Conservation (phyloP, 768 basidiomycete genomes). For the Trametes maxima region DNA sequence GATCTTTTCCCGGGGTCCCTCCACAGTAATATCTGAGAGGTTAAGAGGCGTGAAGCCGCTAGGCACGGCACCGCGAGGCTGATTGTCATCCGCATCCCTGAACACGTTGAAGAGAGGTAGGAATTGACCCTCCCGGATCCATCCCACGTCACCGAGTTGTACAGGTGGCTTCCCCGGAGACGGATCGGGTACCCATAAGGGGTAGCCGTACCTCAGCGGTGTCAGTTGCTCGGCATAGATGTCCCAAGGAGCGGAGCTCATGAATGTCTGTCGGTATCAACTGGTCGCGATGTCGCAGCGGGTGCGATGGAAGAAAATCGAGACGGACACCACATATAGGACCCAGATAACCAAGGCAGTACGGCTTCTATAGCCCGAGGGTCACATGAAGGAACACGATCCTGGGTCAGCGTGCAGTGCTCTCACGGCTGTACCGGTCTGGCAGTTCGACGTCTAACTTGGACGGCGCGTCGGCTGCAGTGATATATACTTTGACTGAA, state of each 20-base stretch:
- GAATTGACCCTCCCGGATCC: conserved; percentile 17
- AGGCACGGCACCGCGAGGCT: not conserved
- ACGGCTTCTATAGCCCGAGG: no score
- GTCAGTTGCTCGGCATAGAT: conserved; percentile 17
- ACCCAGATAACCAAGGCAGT: no score
- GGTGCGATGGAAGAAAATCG: no score
- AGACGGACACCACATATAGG: no score
- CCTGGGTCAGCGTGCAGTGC: no score
- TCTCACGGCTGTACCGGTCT: no score
- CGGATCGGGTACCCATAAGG: conserved; percentile 24
- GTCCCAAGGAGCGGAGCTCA: conserved; percentile 2
- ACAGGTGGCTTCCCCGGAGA: conserved; percentile 1
- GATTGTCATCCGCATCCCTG: not conserved
- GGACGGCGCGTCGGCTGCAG: no score
- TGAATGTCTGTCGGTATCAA: not conserved
- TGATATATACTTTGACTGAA: no score
- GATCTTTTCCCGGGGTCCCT: not conserved
- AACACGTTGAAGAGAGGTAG: conserved; percentile 23
- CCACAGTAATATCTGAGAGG: not conserved
- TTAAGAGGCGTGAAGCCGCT: conserved; percentile 3
- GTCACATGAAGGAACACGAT: no score
- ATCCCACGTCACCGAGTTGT: conserved; percentile 26
- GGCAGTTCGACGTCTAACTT: no score
- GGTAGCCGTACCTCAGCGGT: conserved; percentile 3
- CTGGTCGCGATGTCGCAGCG: no score